Conservation (phyloP, 768 basidiomycete species). For the Suillus paluster region DNA sequence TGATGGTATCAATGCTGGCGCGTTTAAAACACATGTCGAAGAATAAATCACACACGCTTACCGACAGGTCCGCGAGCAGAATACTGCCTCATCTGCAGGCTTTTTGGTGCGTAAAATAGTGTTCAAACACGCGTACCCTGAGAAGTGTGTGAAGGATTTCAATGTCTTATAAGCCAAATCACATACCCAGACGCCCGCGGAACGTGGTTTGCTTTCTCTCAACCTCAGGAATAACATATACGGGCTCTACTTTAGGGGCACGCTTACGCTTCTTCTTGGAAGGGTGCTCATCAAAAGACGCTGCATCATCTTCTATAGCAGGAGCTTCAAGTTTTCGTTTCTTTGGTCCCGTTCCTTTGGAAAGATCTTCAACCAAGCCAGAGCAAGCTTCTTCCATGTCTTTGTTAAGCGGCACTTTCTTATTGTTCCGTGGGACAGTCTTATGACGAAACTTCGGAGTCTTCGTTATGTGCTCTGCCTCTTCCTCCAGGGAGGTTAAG, state of each 20-base stretch:
- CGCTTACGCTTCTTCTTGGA: slow-evolving; percentile 36
- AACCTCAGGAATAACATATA: slow-evolving; percentile 75
- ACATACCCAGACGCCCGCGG: slow-evolving; percentile 61
- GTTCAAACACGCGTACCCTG: slow-evolving; percentile 84
- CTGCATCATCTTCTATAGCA: slow-evolving; percentile 17
- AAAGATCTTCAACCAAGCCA: not conserved
- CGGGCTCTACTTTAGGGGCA: slow-evolving; percentile 47
- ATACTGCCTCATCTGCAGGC: slow-evolving; percentile 66
- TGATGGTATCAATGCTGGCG: slow-evolving; percentile 71
- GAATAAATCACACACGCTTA: slow-evolving; percentile 23
- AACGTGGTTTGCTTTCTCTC: slow-evolving; percentile 70
- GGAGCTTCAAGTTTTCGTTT: slow-evolving; percentile 17
- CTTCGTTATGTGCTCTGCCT: not conserved
- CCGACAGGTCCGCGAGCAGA: slow-evolving; percentile 77
- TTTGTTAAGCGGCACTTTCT: not conserved
- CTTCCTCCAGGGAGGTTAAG: slow-evolving; percentile 20
- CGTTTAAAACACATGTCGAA: slow-evolving; percentile 5
- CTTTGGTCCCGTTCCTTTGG: not conserved
- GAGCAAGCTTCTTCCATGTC: not conserved
- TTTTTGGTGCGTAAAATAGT: slow-evolving; percentile 77
- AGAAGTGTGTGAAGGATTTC: slow-evolving; percentile 8
- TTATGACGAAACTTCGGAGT: not conserved
- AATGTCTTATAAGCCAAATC: not conserved
- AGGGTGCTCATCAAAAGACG: slow-evolving; percentile 1
- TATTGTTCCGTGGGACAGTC: not conserved